These are phyloP conservation scores for Hyaloraphidium curvatum DNA, from an alignment of 192 early-diverging fungal species.

Conservation along the genomic window DNA sequence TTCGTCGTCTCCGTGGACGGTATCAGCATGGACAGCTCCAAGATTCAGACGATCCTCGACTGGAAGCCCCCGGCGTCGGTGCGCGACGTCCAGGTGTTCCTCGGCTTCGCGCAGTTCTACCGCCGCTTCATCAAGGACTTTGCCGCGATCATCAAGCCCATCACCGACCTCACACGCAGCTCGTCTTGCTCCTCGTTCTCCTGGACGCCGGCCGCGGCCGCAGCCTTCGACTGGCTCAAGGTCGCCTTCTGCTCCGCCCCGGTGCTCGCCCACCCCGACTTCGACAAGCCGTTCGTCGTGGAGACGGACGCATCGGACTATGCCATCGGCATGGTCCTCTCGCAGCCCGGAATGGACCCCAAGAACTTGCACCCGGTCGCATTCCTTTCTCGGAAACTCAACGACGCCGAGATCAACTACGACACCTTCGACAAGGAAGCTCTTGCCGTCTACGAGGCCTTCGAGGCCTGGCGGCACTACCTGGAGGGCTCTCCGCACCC, in stretches of 20 bases:
- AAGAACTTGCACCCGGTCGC: conserved; percentile 9
- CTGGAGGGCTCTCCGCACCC: too few species aligned
- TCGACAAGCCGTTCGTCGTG: conserved; percentile 9
- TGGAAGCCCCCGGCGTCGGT: conserved; percentile 7
- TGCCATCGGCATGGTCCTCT: conserved; percentile 16
- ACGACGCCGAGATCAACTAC: conserved; percentile 12
- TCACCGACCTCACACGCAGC: conserved; percentile 7
- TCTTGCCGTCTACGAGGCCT: conserved; percentile 6
- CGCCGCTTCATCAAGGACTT: conserved; percentile 11
- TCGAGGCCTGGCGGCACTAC: conserved; percentile 11
- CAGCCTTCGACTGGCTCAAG: conserved; percentile 15
- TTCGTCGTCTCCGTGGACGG: conserved; percentile 18
- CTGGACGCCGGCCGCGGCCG: conserved; percentile 1
- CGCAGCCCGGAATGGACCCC: conserved; percentile 7
- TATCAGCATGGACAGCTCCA: conserved; percentile 10
- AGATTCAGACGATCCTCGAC: conserved; percentile 10
- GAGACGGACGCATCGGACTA: conserved; percentile 19
- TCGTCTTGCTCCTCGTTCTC: not conserved
- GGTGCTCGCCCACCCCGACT: conserved; percentile 13
- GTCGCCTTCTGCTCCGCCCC: conserved; percentile 9
- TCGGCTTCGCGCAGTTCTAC: conserved; percentile 18
- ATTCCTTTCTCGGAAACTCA: conserved; percentile 6
- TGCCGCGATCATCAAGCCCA: conserved; percentile 7
- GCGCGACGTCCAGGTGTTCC: conserved; percentile 7
- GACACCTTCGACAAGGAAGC: conserved; percentile 8